Evolutionary conservation across 2,329 filamentous ascomycete genomes (phyloP), one percentile per base, ranked within the genome.

Genomic region (Cyphellophora europaea): DNA sequence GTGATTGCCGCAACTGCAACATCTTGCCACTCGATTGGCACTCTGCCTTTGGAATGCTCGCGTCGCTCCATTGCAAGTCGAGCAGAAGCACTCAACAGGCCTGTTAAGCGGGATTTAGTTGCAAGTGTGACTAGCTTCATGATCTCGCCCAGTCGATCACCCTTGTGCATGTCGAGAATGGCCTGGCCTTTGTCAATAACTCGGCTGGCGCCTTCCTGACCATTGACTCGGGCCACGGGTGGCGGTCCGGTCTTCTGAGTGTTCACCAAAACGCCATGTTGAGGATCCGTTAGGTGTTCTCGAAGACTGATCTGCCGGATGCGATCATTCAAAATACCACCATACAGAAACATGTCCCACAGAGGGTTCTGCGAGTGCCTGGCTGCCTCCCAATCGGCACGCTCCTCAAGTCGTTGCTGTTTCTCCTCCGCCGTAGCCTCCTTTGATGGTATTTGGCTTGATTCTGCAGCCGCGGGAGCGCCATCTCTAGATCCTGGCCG

Each of bases 121-220:
- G 84, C 83, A 37, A 95, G 71, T 5, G 86, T 91, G 38, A 95
- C 56, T 11, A 95, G 67, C 16, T 84, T 82, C 29, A 95, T 62
- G 47, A 95, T 82, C 42, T 94, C 87, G 11, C 82, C 80, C 19
- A 94, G 65, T 35, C 74, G 77, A 2, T 83, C 76, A 28, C 61
- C 61, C 32, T 64, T 61, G 29, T 87, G 82, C 13, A 59, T 55
- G 21, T 81, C 77, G 0, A 91, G 73, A 23, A 93, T 73, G 35
- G 82, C 85, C 13, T 76, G 75, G 2, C 78, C 79, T 11, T 67
- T 70, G 1, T 79, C 78, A 27, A 72, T 61, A 3, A 84, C 69
- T 15, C 80, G 59, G 10, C 73, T 69, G 19, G 73, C 66, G 3
- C 69, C 74, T 48, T 86, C 77, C 0, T 77, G 71, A 1, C 74